phyloP scores from a whole-genome alignment of 2,329 filamentous ascomycete species.

The Fusarium verticillioides region DNA sequence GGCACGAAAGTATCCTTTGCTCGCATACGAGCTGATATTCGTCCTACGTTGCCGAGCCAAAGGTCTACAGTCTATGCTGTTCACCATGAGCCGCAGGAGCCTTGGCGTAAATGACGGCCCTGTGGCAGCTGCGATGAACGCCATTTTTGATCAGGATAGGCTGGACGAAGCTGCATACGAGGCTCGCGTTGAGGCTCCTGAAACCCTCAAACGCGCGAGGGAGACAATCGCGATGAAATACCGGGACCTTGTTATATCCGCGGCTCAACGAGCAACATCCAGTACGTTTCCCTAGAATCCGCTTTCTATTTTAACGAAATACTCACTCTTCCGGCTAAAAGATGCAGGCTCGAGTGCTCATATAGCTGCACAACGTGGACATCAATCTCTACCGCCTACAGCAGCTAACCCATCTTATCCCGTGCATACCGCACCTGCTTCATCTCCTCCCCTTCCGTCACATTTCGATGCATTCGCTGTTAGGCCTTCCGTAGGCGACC shows the following conservation, averaged over 20 bases:
- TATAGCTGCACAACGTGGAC: conserved; percentile 10
- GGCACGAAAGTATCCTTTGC: conserved; percentile 44
- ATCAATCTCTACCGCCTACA: conserved; percentile 9
- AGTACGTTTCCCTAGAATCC: conserved; percentile 25
- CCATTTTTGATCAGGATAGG: conserved; percentile 42
- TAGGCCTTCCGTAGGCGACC: background rate
- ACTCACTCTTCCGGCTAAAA: conserved; percentile 19
- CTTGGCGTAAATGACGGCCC: conserved; percentile 41
- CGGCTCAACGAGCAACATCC: conserved; percentile 4
- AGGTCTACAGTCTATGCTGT: conserved; percentile 43
- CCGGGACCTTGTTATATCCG: conserved; percentile 10
- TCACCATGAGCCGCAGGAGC: conserved; percentile 44
- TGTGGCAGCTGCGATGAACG: conserved; percentile 27
- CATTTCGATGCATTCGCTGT: conserved; percentile 12
- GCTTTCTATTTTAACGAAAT: background rate
- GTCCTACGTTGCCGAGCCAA: conserved; percentile 43
- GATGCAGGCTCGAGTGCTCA: conserved; percentile 6
- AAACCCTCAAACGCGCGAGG: conserved; percentile 20
- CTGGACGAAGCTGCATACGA: conserved; percentile 33
- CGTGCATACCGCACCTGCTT: background rate
- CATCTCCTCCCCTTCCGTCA: conserved; percentile 7
- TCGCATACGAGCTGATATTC: conserved; percentile 41
- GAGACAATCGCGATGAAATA: conserved; percentile 13
- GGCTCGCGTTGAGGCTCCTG: conserved; percentile 2
- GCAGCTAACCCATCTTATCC: conserved; percentile 7